Percentiles rank a stretch among this genome's conserved stretches.
These are phyloP conservation scores for Cryptococcus sp. DNA, from an alignment of 1,284 basidiomycete species.

Conservation along the genomic window DNA sequence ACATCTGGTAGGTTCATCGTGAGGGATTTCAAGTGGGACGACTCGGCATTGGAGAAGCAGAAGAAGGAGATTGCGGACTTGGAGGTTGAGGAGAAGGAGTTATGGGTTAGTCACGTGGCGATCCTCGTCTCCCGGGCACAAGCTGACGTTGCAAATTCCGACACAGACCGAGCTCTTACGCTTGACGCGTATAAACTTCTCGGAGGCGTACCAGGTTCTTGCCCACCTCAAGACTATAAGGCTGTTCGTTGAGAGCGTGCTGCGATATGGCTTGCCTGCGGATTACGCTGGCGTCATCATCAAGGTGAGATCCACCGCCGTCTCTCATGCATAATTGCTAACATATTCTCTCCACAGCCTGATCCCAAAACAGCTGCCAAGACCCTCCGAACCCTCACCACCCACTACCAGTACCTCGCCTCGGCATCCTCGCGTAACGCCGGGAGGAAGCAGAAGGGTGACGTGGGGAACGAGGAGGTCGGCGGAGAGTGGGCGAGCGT, in stretches of 20 bases:
- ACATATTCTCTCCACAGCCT: slow-evolving; percentile 58
- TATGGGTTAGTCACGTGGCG: slow-evolving; percentile 69
- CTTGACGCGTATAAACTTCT: slow-evolving; percentile 90
- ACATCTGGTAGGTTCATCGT: slow-evolving; percentile 68
- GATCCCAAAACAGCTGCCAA: slow-evolving; percentile 81
- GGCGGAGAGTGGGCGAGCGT: slow-evolving; percentile 83
- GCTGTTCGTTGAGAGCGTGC: slow-evolving; percentile 90
- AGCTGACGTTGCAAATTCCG: neutral
- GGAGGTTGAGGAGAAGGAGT: slow-evolving; percentile 87
- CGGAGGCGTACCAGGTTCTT: slow-evolving; percentile 90
- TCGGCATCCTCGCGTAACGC: slow-evolving; percentile 46
- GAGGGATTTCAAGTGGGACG: slow-evolving; percentile 91
- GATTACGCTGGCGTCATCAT: slow-evolving; percentile 79
- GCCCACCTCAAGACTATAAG: slow-evolving; percentile 91
- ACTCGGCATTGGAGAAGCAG: slow-evolving; percentile 77
- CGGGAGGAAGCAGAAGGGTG: slow-evolving; percentile 33
- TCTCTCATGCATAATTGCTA: no score
- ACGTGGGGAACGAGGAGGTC: slow-evolving; percentile 56
- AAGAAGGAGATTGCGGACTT: slow-evolving; percentile 75
- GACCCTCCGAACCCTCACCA: slow-evolving; percentile 67
- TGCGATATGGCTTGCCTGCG: slow-evolving; percentile 92
- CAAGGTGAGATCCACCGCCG: slow-evolving; percentile 57
- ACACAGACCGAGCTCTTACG: slow-evolving; percentile 86
- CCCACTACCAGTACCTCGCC: slow-evolving; percentile 76
- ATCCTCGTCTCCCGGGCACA: neutral